Evolutionary conservation across 2,329 filamentous ascomycete species (phyloP).

Genomic region (Davidsoniella neocaledoniae): DNA sequence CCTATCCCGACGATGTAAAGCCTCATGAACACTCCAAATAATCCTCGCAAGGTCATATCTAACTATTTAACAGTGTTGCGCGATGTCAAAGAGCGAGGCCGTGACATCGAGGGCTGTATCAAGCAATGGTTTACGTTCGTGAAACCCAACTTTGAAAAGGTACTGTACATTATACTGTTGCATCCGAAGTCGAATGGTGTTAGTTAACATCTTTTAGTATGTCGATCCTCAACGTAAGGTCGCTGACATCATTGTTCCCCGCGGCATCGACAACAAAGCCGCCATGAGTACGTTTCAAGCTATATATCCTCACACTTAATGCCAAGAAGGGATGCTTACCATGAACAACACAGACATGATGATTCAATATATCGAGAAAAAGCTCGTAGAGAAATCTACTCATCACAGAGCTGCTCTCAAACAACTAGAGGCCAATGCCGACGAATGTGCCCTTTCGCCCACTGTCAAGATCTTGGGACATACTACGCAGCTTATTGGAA

Average conservation of each 20-base stretch:
- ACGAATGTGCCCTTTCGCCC: slow-evolving; percentile 54
- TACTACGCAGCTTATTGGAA: slow-evolving; percentile 66
- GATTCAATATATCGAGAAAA: slow-evolving; percentile 78
- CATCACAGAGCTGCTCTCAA: slow-evolving; percentile 66
- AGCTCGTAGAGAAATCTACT: slow-evolving; percentile 69
- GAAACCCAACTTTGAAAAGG: slow-evolving; percentile 87
- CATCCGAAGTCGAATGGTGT: not conserved
- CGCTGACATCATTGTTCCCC: slow-evolving; percentile 77
- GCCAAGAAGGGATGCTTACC: not conserved
- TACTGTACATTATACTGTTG: slow-evolving; percentile 15
- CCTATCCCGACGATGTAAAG: slow-evolving; percentile 66
- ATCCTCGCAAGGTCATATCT: not conserved
- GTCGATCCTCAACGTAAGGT: slow-evolving; percentile 78
- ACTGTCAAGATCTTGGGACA: slow-evolving; percentile 60
- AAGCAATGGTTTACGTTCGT: slow-evolving; percentile 97
- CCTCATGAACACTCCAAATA: slow-evolving; percentile 3
- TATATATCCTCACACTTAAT: not conserved
- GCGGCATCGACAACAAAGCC: slow-evolving; percentile 86
- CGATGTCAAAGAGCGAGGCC: slow-evolving; percentile 74
- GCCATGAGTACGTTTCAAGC: slow-evolving; percentile 49
- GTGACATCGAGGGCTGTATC: slow-evolving; percentile 87
- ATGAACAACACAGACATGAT: slow-evolving; percentile 54
- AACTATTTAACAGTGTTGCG: slow-evolving; percentile 48
- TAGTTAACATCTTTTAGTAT: slow-evolving; percentile 31
- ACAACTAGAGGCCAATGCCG: slow-evolving; percentile 54